Evolutionary conservation across 495 filamentous ascomycete species (phyloP).

Genomic region (Neurospora tetraspora): DNA sequence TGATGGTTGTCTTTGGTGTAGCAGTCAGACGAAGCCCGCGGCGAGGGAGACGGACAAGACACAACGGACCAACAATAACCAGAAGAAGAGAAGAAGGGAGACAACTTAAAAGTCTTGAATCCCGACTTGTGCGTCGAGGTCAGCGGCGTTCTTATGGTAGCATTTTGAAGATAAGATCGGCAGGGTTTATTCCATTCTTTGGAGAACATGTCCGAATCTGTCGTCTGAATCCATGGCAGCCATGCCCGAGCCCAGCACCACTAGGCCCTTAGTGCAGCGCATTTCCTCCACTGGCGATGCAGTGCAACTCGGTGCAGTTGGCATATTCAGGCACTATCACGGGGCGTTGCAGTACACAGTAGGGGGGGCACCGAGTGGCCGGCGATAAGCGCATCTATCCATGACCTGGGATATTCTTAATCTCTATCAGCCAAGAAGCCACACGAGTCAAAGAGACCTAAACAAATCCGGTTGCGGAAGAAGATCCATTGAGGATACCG

Average conservation of each 20-base stretch:
- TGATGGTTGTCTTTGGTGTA: background rate
- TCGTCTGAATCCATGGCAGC: background rate
- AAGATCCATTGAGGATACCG: background rate
- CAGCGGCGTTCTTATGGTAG: background rate
- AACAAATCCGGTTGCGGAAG: background rate
- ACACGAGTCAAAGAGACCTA: background rate
- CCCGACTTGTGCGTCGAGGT: background rate
- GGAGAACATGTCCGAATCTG: background rate
- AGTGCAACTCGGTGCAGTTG: background rate
- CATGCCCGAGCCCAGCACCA: background rate
- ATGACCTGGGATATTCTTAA: background rate
- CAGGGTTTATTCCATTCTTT: background rate
- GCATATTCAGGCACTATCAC: background rate
- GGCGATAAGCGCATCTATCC: background rate
- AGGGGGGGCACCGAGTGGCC: background rate
- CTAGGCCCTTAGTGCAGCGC: background rate
- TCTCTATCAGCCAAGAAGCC: background rate
- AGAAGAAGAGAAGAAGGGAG: background rate
- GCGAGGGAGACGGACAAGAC: background rate
- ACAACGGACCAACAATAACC: background rate
- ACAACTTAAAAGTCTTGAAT: background rate
- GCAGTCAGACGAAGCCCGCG: background rate
- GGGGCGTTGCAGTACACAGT: too few species aligned
- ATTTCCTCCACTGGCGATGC: background rate
- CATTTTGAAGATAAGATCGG: background rate